A percentile compares a stretch with the other conserved stretches of the same genome.
phyloP scores from a whole-genome alignment of 139 green algal species.

The Protoeuglena noctilucae region DNA sequence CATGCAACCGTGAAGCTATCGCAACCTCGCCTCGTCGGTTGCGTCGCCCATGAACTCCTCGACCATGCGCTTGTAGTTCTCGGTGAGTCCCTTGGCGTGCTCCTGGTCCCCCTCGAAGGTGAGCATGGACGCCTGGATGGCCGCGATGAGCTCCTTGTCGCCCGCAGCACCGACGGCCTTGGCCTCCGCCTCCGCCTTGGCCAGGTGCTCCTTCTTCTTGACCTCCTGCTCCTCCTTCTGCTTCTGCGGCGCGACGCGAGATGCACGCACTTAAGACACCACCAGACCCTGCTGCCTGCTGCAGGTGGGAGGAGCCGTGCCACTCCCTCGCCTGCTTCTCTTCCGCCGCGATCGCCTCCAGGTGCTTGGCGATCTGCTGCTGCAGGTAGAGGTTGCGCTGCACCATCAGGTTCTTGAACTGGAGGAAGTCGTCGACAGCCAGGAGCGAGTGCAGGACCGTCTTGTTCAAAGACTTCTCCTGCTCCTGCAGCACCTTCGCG shows the following conservation, averaged over 20 bases:
- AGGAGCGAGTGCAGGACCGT: constrained; percentile 43
- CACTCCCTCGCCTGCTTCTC: background rate
- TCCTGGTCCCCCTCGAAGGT: background rate
- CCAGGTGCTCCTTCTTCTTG: background rate
- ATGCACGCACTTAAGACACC: too few relatives aligned
- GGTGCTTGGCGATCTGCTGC: constrained; percentile 23
- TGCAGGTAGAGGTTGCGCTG: constrained; percentile 44
- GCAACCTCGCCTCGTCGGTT: too few relatives aligned
- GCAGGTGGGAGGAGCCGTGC: background rate
- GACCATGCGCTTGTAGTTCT: background rate
- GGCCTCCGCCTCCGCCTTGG: background rate
- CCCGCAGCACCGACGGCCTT: background rate
- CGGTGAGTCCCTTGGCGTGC: background rate
- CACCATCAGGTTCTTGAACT: constrained; percentile 55
- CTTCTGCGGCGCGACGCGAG: background rate
- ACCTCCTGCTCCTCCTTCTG: background rate
- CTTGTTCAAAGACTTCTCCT: constrained; percentile 14
- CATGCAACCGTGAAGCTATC: too few relatives aligned
- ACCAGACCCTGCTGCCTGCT: too few relatives aligned
- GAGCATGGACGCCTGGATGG: background rate
- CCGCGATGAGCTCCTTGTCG: background rate
- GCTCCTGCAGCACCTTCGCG: constrained; percentile 9
- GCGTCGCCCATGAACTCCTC: background rate
- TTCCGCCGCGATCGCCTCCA: background rate
- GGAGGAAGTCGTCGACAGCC: constrained; percentile 43